phyloP scores from a whole-genome alignment of 208 protist species.

The Leishmania tarentolae region DNA sequence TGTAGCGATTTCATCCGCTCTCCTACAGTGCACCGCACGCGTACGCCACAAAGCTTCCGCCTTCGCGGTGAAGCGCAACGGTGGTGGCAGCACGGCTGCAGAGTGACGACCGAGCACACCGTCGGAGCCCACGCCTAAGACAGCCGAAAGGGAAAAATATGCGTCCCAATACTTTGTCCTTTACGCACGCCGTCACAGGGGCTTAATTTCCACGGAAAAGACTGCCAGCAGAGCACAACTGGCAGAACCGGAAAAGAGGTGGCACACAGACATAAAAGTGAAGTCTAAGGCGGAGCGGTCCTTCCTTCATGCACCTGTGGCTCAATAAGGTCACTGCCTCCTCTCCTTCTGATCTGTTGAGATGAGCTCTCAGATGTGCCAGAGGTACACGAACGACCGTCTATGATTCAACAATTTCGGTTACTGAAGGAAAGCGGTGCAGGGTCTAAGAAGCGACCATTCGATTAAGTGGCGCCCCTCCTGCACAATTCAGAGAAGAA shows the following conservation, averaged over 20 bases:
- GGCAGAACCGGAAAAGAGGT: background rate
- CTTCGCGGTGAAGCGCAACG: background rate
- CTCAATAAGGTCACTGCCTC: background rate
- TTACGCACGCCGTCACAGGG: background rate
- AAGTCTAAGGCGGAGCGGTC: background rate
- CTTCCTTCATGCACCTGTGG: background rate
- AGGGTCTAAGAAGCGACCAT: background rate
- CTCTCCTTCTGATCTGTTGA: background rate
- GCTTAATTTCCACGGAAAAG: background rate
- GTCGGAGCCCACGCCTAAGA: background rate
- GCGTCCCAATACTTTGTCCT: background rate
- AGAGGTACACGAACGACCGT: background rate
- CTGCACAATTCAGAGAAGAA: background rate
- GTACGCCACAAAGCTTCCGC: background rate
- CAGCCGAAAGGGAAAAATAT: background rate
- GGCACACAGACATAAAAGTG: background rate
- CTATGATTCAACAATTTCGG: background rate
- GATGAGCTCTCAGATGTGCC: background rate
- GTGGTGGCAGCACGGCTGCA: background rate
- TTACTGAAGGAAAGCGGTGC: background rate
- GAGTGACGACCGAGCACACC: background rate
- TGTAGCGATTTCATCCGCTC: background rate
- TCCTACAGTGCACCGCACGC: background rate
- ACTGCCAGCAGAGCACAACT: background rate
- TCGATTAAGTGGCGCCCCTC: background rate